Base-by-base conservation (phyloP, 495 filamentous ascomycete genomes). In the Thozetella sp. region DNA sequence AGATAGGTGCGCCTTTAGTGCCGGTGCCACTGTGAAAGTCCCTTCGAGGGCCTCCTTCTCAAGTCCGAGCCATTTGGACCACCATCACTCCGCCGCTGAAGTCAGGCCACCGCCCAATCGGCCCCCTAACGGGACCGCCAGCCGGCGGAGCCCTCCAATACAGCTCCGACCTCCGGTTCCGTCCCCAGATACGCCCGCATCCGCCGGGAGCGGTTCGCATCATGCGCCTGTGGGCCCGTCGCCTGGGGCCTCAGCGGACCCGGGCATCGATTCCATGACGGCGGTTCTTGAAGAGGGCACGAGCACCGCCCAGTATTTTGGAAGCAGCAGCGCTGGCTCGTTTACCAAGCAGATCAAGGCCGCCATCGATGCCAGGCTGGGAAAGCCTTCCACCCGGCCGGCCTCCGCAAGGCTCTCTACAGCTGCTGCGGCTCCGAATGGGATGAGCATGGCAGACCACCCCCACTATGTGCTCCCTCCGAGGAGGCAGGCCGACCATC, bases 301-400 rank as follows among this genome's bases (percentile, higher is more conserved):
- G 3, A 48, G 43, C 9, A 48, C 43, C 6, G 43, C 43, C 6
- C 43, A 48, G n/a, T 48, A 48, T n/a, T 48, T 48, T n/a, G 43
- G 43, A 20, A 48, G 43, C 43, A 48, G 43, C 43, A 48, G 43
- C n/a, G 43, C 43, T 20, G 43, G 43, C 43, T 48, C 43, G 43
- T 48, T 48, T 20, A 48, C 43, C 10, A 10, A 19, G 43, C 43
- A 48, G 43, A 48, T 48, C 43, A 48, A 48, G n/a, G 43, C n/a
- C 43, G 43, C 43, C 43, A 48, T 48, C n/a, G 43, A 48, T n/a
- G 43, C 43, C 6, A 11, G 43, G 43, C 43, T 48, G 11, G 43
- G 43, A n/a, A 48, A 48, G n/a, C 43, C 43, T 10, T 3, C 43
- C 43, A 20, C 43, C 4, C 6, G 10, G n/a, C 43, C 43, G 43